phyloP scores from a whole-genome alignment of 768 basidiomycete genomes.

The Amanita phalloides region DNA sequence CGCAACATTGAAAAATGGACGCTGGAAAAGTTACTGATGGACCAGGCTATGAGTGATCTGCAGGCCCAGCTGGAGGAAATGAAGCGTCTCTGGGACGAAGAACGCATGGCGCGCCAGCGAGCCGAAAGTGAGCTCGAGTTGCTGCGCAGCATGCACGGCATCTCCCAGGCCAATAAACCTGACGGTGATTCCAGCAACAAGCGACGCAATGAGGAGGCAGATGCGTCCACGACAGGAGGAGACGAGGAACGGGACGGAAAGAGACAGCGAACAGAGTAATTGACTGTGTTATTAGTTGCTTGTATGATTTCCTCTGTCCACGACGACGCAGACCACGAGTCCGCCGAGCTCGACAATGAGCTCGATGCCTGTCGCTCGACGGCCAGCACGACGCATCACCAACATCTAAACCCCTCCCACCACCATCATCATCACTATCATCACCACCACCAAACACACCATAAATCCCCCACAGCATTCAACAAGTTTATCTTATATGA shows the following conservation, averaged over 20 bases:
- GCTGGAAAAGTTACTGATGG: conserved; percentile 84
- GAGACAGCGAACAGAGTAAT: conserved; percentile 32
- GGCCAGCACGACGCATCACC: not conserved
- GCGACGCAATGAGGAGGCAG: conserved; percentile 29
- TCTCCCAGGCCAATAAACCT: not conserved
- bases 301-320: not conserved
- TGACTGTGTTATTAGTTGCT: conserved; percentile 3
- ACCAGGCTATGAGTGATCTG: conserved; percentile 83
- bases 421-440: not conserved
- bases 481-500: conserved; percentile 94
- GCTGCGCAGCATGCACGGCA: conserved; percentile 28
- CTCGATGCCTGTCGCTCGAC: not conserved
- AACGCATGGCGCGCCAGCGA: conserved; percentile 46
- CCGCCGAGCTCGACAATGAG: not conserved
- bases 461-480: conserved; percentile 23
- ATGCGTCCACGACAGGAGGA: conserved; percentile 19
- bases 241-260: conserved; percentile 24
- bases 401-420: not conserved
- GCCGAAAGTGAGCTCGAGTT: conserved; percentile 57
- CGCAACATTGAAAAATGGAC: conserved; percentile 93
- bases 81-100: conserved; percentile 74
- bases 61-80: conserved; percentile 79
- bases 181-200: conserved; percentile 10
- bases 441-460: not conserved
- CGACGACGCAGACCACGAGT: not conserved